Conservation (phyloP, 768 basidiomycete genomes). For the Boletus vermiculosoides region DNA sequence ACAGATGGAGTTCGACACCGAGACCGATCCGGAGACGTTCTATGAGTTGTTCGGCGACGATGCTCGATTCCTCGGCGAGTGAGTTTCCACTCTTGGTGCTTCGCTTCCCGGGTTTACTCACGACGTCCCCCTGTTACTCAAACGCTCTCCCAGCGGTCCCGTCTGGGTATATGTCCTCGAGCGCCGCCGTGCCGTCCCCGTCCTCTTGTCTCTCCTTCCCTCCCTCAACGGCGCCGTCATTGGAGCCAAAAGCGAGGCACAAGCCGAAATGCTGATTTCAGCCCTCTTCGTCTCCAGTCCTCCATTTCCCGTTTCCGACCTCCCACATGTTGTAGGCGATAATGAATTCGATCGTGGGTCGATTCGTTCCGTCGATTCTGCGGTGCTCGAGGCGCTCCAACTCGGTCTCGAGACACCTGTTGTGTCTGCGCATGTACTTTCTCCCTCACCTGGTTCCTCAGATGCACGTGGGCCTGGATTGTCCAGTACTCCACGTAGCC, state of each 20-base stretch:
- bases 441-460: constrained; percentile 29
- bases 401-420: constrained; percentile 40
- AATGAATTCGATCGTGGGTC: constrained; percentile 37
- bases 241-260: constrained; percentile 62
- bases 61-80: constrained; percentile 73
- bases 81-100: constrained; percentile 34
- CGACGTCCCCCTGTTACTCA: background rate
- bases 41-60: constrained; percentile 82
- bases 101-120: constrained; percentile 9
- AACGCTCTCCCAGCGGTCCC: constrained; percentile 55
- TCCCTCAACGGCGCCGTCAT: constrained; percentile 54
- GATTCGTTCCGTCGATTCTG: constrained; percentile 45
- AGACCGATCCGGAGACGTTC: constrained; percentile 76
- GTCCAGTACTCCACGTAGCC: constrained; percentile 28
- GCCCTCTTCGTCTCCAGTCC: constrained; percentile 82
- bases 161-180: constrained; percentile 94
- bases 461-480: constrained; percentile 23
- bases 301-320: constrained; percentile 67
- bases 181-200: constrained; percentile 75
- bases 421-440: constrained; percentile 43
- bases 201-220: constrained; percentile 77
- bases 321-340: constrained; percentile 45
- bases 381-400: constrained; percentile 45
- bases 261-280: constrained; percentile 77
- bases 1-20: constrained; percentile 86